Evolutionary conservation across 306 rosid species (phyloP).

Genomic region (Quercus cerris): DNA sequence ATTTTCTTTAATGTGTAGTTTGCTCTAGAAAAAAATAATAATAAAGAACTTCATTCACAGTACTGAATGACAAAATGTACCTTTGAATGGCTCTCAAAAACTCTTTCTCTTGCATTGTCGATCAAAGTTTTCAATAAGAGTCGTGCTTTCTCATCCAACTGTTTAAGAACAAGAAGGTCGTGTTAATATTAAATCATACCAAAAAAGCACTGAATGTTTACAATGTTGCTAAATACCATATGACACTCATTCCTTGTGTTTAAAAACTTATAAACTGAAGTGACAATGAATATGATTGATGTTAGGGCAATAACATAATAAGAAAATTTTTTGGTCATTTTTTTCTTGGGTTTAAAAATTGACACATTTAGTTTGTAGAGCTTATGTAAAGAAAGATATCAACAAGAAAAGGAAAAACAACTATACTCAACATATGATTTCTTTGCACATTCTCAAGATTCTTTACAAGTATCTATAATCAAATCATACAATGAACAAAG

Average conservation of each 20-base stretch:
- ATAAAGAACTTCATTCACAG: not conserved
- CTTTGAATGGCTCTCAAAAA: constrained; percentile 43
- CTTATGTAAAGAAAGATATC: no score
- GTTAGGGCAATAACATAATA: no score
- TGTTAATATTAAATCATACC: not conserved
- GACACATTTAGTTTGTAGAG: no score
- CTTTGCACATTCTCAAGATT: no score
- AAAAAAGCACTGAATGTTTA: not conserved
- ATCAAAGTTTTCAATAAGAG: constrained; percentile 51
- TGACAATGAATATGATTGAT: no score
- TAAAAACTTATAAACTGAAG: no score
- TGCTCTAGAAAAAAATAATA: not conserved
- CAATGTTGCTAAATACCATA: not conserved
- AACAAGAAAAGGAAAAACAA: no score
- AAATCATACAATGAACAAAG: no score
- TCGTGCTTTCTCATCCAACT: constrained; percentile 52
- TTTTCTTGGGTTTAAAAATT: no score
- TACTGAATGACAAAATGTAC: constrained; percentile 24
- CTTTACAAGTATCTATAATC: no score
- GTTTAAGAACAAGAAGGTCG: not conserved
- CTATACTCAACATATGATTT: no score
- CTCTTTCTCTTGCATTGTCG: constrained; percentile 50
- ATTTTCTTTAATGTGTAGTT: not conserved
- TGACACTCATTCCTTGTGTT: no score
- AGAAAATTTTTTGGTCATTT: rapidly evolving